phyloP scores from a whole-genome alignment of 208 protist genomes.

The Leishmania martiniquensis region DNA sequence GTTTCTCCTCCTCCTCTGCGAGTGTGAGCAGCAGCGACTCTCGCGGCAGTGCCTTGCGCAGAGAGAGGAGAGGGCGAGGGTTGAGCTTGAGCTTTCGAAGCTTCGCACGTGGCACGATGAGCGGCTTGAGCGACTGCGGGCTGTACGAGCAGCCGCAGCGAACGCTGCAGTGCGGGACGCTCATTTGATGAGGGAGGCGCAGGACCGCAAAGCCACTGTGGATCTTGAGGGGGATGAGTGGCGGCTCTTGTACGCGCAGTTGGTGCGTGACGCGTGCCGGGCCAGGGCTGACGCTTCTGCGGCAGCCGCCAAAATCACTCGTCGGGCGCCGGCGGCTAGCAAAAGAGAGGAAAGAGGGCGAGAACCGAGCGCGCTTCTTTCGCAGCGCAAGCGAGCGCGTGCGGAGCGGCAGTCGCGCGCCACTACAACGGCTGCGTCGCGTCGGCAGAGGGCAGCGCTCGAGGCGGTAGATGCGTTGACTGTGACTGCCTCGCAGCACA shows the following conservation, averaged over 20 bases:
- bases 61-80: conserved; percentile 8
- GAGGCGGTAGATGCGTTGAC: conserved; percentile 21
- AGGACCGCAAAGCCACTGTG: conserved; percentile 34
- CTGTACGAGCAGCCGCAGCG: conserved; percentile 15
- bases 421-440: conserved; percentile 3
- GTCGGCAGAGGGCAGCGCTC: conserved; percentile 16
- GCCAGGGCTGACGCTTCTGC: conserved; percentile 12
- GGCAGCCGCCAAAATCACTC: not conserved
- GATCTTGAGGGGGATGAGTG: conserved; percentile 59
- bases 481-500: conserved; percentile 10
- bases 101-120: conserved; percentile 30
- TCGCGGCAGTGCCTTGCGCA: not conserved
- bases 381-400: conserved; percentile 10
- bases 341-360: not conserved
- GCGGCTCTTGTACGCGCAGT: conserved; percentile 23
- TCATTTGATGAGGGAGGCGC: conserved; percentile 4
- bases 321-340: not conserved
- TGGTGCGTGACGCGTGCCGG: conserved; percentile 25
- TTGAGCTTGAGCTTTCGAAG: conserved; percentile 19
- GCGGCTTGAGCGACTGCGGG: conserved; percentile 5
- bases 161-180: not conserved
- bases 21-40: not conserved
- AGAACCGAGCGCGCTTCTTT: not conserved
- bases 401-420: not conserved
- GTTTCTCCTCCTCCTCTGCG: conserved; percentile 4